Evolutionary conservation across 2,329 filamentous ascomycete genomes (phyloP), one percentile per base, ranked within the genome.

Genomic region (Colletotrichum musicola): DNA sequence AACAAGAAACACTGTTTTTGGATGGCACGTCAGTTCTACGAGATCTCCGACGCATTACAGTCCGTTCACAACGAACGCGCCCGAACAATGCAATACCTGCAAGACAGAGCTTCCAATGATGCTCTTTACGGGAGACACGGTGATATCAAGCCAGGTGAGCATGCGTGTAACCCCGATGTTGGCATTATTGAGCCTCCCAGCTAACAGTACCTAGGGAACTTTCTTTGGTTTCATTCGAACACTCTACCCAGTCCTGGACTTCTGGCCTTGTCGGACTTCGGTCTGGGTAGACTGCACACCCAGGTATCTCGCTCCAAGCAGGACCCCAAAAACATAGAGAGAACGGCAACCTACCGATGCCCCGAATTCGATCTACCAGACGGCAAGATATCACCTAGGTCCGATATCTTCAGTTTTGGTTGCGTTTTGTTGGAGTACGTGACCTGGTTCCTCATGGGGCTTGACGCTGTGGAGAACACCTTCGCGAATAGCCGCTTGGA

Each of bases 361-460:
- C 81, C 82, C 6, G 81, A 83, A 22, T 75, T 76, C 30, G 75
- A 76, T 5, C 18, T 79, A 0, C 18, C 58, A 0, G 53, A 56
- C 5, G 72, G 71, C 1, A 59, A 54, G 5, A 76, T 81, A 1
- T 67, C 64, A 0, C 58, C 58, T 3, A 35, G 58, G 3, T 67
- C 64, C 1, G 80, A 83, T 51, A 77, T 80, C 0, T 80, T 77
- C 73, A 77, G 74, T 30, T 71, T 81, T 4, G 79, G 78, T 0
- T 81, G 79, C 49, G 67, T 81, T 0, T 78, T 74, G 27, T 68
- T 82, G 1, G 80, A 82, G 59, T 76, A 79, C 5, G 68, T 76
- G n/a, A 80, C 78, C 1, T 81, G 78, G 77, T 69, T 77, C 7
- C 2, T 81, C 2, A 27, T 61, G 13, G 79, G 77, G 1, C 47